phyloP scores from a whole-genome alignment of 1,284 basidiomycete genomes.

The Rhodotorula sp. region DNA sequence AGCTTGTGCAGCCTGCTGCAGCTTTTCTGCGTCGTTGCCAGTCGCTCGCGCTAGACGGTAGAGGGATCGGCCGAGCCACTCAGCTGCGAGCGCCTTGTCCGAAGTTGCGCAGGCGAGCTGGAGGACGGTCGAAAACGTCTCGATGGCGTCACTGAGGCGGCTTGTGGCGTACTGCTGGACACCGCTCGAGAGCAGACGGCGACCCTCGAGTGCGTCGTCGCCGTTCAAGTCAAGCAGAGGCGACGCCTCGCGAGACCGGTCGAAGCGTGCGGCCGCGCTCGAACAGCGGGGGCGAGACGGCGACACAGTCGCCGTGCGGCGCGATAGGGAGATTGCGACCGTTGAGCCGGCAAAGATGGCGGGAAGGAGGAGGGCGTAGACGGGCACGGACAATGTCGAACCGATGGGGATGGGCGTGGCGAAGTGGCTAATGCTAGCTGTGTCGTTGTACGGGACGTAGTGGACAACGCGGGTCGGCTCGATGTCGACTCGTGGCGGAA shows the following conservation, averaged over 20 bases:
- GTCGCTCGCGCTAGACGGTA: slow-evolving; percentile 15
- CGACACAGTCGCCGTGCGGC: background rate
- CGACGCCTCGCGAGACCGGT: background rate
- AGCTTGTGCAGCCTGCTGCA: background rate
- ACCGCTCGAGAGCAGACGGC: slow-evolving; percentile 9
- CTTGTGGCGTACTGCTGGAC: background rate
- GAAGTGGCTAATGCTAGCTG: slow-evolving; percentile 10
- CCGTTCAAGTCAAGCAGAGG: slow-evolving; percentile 27
- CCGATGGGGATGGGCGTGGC: slow-evolving; percentile 25
- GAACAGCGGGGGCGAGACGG: background rate
- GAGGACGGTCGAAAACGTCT: slow-evolving; percentile 3
- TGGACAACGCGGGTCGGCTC: slow-evolving; percentile 9
- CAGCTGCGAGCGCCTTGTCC: slow-evolving; percentile 23
- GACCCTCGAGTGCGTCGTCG: slow-evolving; percentile 5
- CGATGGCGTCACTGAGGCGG: background rate
- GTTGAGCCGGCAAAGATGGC: background rate
- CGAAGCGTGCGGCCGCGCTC: background rate
- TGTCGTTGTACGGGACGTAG: slow-evolving; percentile 14
- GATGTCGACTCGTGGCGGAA: background rate
- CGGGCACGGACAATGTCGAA: background rate
- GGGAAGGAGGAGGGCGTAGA: background rate
- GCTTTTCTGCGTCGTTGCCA: background rate
- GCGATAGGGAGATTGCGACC: background rate
- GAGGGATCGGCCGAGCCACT: slow-evolving; percentile 21
- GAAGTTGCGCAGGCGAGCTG: background rate